Percentiles rank a stretch among this genome's conserved stretches.
phyloP scores from a whole-genome alignment of 1,284 basidiomycete genomes.

The Sanghuangporus baumii region DNA sequence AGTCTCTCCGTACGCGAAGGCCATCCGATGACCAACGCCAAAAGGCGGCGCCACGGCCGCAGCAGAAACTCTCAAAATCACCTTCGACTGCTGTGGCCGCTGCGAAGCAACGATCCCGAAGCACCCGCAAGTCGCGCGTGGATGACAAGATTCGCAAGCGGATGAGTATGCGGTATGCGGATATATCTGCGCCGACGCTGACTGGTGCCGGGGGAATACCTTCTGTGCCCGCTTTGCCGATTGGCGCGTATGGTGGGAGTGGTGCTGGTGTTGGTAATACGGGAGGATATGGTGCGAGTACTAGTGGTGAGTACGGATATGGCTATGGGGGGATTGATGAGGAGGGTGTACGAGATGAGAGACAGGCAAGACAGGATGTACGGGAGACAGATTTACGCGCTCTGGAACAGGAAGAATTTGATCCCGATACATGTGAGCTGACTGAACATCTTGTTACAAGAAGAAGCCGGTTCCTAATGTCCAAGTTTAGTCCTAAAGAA shows the following conservation, averaged over 20 bases:
- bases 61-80: conserved; percentile 30
- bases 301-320: conserved; percentile 22
- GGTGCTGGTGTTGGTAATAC: conserved; percentile 12
- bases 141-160: conserved; percentile 93
- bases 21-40: conserved; percentile 40
- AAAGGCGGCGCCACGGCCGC: conserved; percentile 26
- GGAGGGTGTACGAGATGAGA: conserved; percentile 37
- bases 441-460: conserved; percentile 15
- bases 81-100: conserved; percentile 37
- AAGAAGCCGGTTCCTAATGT: neutral
- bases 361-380: conserved; percentile 40
- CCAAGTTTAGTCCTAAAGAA: conserved; percentile 53
- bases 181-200: conserved; percentile 60
- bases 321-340: conserved; percentile 31
- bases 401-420: conserved; percentile 71
- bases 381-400: conserved; percentile 52
- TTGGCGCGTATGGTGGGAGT: conserved; percentile 29
- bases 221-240: conserved; percentile 54
- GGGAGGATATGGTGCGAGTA: conserved; percentile 14
- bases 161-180: conserved; percentile 86
- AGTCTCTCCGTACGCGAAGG: conserved; percentile 57
- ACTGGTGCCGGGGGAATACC: conserved; percentile 39
- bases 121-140: conserved; percentile 63
- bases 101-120: conserved; percentile 23
- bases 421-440: conserved; percentile 74